These are phyloP conservation scores for Cymbopogon citratus DNA, from an alignment of 176 grass and related monocot species.

Conservation along the genomic window DNA sequence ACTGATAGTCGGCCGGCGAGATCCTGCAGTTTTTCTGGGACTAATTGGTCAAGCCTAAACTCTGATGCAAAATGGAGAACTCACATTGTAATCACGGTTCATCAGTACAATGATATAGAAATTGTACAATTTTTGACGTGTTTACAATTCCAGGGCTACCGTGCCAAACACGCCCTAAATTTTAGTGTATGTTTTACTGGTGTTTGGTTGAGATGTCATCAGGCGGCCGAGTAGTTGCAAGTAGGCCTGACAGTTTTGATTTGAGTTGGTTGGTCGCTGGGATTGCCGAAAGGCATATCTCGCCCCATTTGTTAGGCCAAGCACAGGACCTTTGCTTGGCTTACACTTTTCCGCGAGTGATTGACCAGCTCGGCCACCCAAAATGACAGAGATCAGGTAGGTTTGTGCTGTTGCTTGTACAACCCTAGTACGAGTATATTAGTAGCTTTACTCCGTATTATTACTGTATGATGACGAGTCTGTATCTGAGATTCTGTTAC, in stretches of 20 bases:
- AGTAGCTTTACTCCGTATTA: not conserved
- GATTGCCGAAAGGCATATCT: slow-evolving; percentile 27
- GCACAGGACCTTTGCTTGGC: slow-evolving; percentile 15
- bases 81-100: not conserved
- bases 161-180: too few relatives aligned
- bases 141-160: too few relatives aligned
- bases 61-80: not conserved
- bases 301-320: slow-evolving; percentile 12
- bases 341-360: slow-evolving; percentile 10
- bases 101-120: not conserved
- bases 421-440: not conserved
- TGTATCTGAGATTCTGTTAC: not conserved
- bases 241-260: slow-evolving; percentile 3
- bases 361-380: not conserved
- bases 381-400: not conserved
- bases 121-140: not conserved
- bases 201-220: slow-evolving; percentile 7
- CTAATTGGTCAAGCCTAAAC: not conserved
- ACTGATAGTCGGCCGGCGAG: not conserved
- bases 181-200: not conserved
- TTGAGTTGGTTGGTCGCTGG: slow-evolving; percentile 25
- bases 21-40: slow-evolving; percentile 1
- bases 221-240: not conserved
- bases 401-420: not conserved
- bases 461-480: too few relatives aligned